phyloP scores from a whole-genome alignment of 345 rosid genomes.

The Lepidium aucheri region DNA sequence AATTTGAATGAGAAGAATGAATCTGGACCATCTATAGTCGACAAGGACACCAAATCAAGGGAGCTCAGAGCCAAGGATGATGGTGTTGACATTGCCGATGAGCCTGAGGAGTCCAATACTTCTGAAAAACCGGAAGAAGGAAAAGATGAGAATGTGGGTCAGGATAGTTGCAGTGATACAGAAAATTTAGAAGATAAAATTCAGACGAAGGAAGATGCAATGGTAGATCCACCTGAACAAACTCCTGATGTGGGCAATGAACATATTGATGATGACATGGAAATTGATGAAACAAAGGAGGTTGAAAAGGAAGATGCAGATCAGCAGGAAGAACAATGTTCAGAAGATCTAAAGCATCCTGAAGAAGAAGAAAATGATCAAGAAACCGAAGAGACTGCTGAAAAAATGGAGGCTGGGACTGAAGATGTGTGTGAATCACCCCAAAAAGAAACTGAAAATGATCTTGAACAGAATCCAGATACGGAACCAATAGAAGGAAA shows the following conservation, averaged over 20 bases:
- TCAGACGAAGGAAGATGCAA: slow-evolving; percentile 57
- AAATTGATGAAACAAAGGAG: slow-evolving; percentile 41
- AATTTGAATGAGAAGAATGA: slow-evolving; percentile 61
- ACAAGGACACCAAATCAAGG: slow-evolving; percentile 41
- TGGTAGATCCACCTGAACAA: slow-evolving; percentile 54
- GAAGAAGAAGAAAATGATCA: slow-evolving; percentile 34
- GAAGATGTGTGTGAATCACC: slow-evolving; percentile 36
- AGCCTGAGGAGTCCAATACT: slow-evolving; percentile 34
- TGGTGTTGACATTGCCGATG: slow-evolving; percentile 30
- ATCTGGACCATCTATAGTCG: slow-evolving; percentile 62
- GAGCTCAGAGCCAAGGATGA: slow-evolving; percentile 90
- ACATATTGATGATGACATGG: slow-evolving; percentile 39
- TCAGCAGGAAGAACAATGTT: slow-evolving; percentile 38
- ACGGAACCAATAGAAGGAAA: slow-evolving; percentile 30
- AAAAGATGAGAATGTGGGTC: slow-evolving; percentile 35
- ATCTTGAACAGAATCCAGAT: slow-evolving; percentile 36
- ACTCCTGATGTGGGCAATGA: slow-evolving; percentile 46
- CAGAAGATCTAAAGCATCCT: slow-evolving; percentile 38
- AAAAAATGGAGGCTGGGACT: slow-evolving; percentile 30
- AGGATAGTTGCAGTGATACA: slow-evolving; percentile 38
- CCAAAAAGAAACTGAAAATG: slow-evolving; percentile 32
- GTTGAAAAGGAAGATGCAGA: slow-evolving; percentile 41
- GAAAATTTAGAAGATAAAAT: slow-evolving; percentile 49
- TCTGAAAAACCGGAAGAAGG: slow-evolving; percentile 37
- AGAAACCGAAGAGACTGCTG: slow-evolving; percentile 31